Evolutionary conservation across 2,329 filamentous ascomycete species (phyloP), one percentile per base, ranked within the genome.

Genomic region (Colletotrichum acutatum): DNA sequence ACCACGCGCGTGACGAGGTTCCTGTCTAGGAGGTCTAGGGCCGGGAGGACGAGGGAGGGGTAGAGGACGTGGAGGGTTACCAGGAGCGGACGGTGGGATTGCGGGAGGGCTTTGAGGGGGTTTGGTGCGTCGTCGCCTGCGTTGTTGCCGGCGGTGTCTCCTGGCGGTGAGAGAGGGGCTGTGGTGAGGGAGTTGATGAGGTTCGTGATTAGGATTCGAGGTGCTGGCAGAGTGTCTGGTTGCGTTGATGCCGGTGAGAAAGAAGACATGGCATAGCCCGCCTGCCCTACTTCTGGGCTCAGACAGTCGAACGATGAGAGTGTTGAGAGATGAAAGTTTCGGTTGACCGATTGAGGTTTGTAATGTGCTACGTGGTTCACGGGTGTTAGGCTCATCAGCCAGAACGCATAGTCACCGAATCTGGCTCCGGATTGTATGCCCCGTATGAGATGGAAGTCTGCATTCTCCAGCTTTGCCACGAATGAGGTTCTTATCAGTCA

Each of bases 1-100:
- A 87, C 61, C 5, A 91, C 81, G 1, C 90, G 87, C 6, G 87
- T 91, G 42, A 98, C 90, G 0, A 97, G 88, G 3, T 88, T 84
- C 30, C 94, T 90, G 81, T 99, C 97, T 0, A 99, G 87, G 0
- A 98, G 87, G 81, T 98, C 95, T 3, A 99, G 87, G 0, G 96
- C 95, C 3, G 95, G 94, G 1, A 98, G 90, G 2, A 98, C 84
- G 66, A 95, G 89, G 75, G 90, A 90, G 0, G 95, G 95, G 78
- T 97, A 97, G 16, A 98, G 84, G 42, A 95, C 93, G 83, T 98
- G 95, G 0, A 98, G 88, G 0, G 94, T 95, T 1, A 95, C 85
- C n/a, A 98, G 85, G 19, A 93, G 83, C 61, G 89, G 86, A 1
- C 86, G 84, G 71, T 85, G 81, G n/a, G 82, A 76, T 1, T 79